Percentiles rank a stretch among this genome's conserved stretches.
Conservation (phyloP, 2,329 filamentous ascomycete genomes). For the Fusarium sp. region DNA sequence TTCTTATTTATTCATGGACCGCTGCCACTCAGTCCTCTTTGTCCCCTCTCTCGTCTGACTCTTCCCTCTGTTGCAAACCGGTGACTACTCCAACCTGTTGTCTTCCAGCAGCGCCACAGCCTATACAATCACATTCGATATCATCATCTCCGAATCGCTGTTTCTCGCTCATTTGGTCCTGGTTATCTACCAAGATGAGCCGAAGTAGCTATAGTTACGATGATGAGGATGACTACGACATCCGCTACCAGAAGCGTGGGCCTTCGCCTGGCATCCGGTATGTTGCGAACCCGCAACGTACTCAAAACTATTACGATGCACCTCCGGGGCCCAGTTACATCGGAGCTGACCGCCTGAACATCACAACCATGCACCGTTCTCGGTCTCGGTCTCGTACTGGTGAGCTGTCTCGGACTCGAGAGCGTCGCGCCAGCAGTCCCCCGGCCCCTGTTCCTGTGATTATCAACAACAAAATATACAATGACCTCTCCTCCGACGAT, state of each 20-base stretch:
- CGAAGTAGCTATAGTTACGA: conserved; percentile 56
- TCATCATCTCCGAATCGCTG: background rate
- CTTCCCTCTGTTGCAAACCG: background rate
- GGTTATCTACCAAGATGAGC: conserved; percentile 42
- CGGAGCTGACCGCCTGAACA: conserved; percentile 57
- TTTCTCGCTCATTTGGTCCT: background rate
- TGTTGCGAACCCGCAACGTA: conserved; percentile 54
- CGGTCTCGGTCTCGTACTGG: conserved; percentile 42
- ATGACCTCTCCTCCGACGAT: conserved; percentile 57
- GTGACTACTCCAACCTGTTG: background rate
- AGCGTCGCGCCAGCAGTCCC: conserved; percentile 57
- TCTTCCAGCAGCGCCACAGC: background rate
- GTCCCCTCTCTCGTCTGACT: background rate
- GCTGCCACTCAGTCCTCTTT: conserved; percentile 2
- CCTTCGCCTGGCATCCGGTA: conserved; percentile 59
- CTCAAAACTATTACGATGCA: conserved; percentile 52
- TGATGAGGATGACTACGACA: conserved; percentile 66
- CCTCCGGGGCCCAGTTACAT: conserved; percentile 56
- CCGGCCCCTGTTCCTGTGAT: conserved; percentile 58
- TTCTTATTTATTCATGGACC: conserved; percentile 6
- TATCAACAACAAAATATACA: conserved; percentile 67
- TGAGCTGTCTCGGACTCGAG: conserved; percentile 59
- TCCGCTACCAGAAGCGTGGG: conserved; percentile 57
- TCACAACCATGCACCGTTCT: conserved; percentile 54
- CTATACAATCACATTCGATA: background rate